These are phyloP conservation scores for Barnettozyma siamensis DNA, from an alignment of 805 yeast genomes.

Conservation along the genomic window DNA sequence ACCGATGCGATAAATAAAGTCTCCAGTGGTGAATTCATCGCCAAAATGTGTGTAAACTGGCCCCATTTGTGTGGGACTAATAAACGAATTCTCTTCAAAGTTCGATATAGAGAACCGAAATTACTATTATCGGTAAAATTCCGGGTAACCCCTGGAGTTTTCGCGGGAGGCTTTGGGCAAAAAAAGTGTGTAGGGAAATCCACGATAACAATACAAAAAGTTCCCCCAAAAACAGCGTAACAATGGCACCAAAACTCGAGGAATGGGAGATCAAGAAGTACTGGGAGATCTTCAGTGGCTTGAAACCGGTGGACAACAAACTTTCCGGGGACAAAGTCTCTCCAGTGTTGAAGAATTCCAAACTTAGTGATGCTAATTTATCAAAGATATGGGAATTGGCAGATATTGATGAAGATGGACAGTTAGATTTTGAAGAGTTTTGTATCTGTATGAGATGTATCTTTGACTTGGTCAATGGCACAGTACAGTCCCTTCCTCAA, in stretches of 20 bases:
- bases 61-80: too few species aligned
- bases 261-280: conserved; percentile 95
- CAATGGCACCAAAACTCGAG: conserved; percentile 58
- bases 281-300: conserved; percentile 95
- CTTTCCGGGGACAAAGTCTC: conserved; percentile 81
- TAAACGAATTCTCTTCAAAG: too few species aligned
- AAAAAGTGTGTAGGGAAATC: background rate
- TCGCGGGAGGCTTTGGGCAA: background rate
- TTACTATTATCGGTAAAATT: too few species aligned
- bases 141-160: background rate
- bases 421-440: conserved; percentile 93
- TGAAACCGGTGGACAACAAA: conserved; percentile 74
- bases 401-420: conserved; percentile 90
- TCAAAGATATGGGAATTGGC: conserved; percentile 86
- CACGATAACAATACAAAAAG: background rate
- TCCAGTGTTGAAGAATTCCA: conserved; percentile 84
- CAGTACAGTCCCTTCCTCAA: conserved; percentile 53
- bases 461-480: conserved; percentile 84
- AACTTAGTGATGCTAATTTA: conserved; percentile 69
- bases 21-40: too few species aligned
- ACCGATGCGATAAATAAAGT: too few species aligned
- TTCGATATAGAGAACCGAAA: too few species aligned
- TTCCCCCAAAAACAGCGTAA: background rate
- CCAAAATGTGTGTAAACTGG: too few species aligned
- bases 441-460: conserved; percentile 95